Evolutionary conservation across 2,329 filamentous ascomycete genomes (phyloP).

Genomic region (Gnomoniopsis smithogilvyi): DNA sequence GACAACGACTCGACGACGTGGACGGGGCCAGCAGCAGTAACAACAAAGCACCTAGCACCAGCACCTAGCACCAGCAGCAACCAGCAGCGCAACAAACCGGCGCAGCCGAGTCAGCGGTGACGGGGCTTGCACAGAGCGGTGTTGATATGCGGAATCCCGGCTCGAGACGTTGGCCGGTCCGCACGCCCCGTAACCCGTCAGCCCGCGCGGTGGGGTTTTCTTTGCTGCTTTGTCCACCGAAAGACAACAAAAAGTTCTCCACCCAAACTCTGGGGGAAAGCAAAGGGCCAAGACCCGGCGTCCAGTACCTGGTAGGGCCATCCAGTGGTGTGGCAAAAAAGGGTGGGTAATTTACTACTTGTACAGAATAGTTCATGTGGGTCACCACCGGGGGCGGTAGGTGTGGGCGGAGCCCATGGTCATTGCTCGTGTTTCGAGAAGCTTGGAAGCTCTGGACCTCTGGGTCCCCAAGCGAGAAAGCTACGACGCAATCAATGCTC

Average conservation of each 20-base stretch:
- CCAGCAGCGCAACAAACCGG: background rate
- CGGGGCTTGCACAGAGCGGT: background rate
- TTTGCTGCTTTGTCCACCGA: background rate
- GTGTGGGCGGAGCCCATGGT: too few relatives aligned
- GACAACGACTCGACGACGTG: background rate
- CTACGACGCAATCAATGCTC: background rate
- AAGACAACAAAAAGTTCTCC: background rate
- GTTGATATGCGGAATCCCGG: background rate
- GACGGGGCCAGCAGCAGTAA: background rate
- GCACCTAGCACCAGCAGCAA: background rate
- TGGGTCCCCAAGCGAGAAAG: background rate
- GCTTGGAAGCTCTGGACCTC: background rate
- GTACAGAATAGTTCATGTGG: background rate
- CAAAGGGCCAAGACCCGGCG: background rate
- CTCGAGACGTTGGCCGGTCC: background rate
- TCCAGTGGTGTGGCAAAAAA: background rate
- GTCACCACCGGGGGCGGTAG: background rate
- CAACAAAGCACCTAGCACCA: too few relatives aligned
- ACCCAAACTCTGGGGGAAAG: background rate
- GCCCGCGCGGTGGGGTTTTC: background rate
- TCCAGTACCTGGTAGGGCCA: too few relatives aligned
- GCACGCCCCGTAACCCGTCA: background rate
- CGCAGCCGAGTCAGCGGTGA: conserved; percentile 9
- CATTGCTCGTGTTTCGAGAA: background rate
- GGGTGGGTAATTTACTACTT: background rate